Evolutionary conservation across 2,329 filamentous ascomycete species (phyloP).

Genomic region (Aspergillus cejpii): DNA sequence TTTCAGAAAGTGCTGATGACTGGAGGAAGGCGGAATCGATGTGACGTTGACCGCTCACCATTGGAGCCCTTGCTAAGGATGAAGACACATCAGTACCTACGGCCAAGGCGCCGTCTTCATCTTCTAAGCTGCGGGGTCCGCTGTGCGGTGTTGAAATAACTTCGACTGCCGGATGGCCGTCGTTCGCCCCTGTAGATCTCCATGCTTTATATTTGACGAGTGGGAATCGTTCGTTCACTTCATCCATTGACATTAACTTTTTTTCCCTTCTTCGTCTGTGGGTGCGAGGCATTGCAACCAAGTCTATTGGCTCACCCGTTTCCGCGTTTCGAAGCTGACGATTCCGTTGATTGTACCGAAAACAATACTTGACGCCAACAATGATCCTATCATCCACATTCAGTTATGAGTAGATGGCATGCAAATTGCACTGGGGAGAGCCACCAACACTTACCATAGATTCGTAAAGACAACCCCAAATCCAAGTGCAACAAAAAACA

Average conservation of each 20-base stretch:
- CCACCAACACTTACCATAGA: constrained; percentile 66
- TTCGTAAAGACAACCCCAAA: constrained; percentile 99
- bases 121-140: constrained; percentile 64
- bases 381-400: constrained; percentile 69
- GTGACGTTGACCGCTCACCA: constrained; percentile 17
- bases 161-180: constrained; percentile 76
- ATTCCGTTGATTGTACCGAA: constrained; percentile 93
- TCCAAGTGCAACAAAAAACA: constrained; percentile 92
- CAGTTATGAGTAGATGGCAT: constrained; percentile 5
- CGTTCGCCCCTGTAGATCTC: constrained; percentile 73
- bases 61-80: constrained; percentile 16
- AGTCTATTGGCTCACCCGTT: constrained; percentile 80
- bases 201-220: constrained; percentile 95
- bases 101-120: constrained; percentile 48
- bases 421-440: constrained; percentile 2
- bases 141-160: constrained; percentile 70
- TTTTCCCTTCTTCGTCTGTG: constrained; percentile 88
- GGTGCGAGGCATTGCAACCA: constrained; percentile 76
- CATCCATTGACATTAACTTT: constrained; percentile 98
- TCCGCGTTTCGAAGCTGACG: constrained; percentile 68
- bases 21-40: constrained; percentile 13
- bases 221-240: constrained; percentile 95
- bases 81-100: constrained; percentile 19
- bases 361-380: constrained; percentile 98
- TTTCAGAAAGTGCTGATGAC: constrained; percentile 12